Base-by-base conservation (phyloP, 495 filamentous ascomycete species). In the Halenospora varia region DNA sequence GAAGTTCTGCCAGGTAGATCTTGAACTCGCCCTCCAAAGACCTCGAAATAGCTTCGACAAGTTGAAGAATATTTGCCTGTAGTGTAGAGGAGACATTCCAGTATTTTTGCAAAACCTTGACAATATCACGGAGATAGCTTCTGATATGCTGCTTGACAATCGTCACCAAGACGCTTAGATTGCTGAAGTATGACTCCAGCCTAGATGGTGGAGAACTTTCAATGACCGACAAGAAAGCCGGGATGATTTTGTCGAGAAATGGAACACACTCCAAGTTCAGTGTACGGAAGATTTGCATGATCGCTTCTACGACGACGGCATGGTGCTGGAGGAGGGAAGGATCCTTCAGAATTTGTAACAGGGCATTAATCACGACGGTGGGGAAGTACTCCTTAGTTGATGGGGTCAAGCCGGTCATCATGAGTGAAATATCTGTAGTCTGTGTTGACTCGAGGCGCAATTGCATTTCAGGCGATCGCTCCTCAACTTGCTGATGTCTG, bases 341-440 rank as follows among this genome's bases (percentile, higher is more conserved):
- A 65, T 99, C 94, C 61, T 90, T 90, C 42, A 99, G 72, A 53
- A 99, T 89, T 51, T 90, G 86, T 66, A 97, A 83, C 45, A 99
- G 75, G 1, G 93, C 93, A 63, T 95, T 94, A 65, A 99, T 96
- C 41, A 97, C 95, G 18, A 99, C 92, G 0, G 95, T 97, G 2
- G 94, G 94, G 66, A 96, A 97, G 66, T 97, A 99, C 57, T 99
- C 94, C 65, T 99, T 95, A 57, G 90, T 94, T 0, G 91, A 96
- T 2, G 94, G 95, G 1, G 92, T 97, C n/a, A 96, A 80, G 10
- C 94, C 92, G 59, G 87, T 88, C 92, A 99, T 97, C 74, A 99
- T 96, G 19, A 99, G 78, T 13, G 91, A 92, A 48, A 99, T 95
- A 74, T 99, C 94, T 13, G 92, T 95, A 53, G 94, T 82, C 24